Base-by-base conservation (phyloP, 495 filamentous ascomycete genomes). In the Letharia columbiana region DNA sequence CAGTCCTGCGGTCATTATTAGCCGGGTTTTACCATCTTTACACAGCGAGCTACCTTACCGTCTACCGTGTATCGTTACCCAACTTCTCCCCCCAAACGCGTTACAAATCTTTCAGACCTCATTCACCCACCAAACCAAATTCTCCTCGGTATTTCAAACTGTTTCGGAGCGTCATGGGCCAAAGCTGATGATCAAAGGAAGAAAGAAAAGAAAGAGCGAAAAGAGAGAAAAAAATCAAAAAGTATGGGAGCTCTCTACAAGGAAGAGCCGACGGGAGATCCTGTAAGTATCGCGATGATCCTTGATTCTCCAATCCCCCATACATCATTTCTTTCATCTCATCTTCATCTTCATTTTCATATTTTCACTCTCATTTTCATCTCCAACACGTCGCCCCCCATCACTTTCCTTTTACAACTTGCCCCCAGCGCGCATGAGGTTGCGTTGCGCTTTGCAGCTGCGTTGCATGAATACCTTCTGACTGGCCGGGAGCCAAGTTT, bases 241-340 rank as follows among this genome's bases (percentile, higher is more conserved):
- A 37, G 35, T 7, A 49, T 65, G 67, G 63, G 49, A 57, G 61
- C 41, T 61, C 50, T 52, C 41, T 70, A 65, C 65, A 70, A 70
- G 63, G 63, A 70, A 66, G 69, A 70, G 54, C 64, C 64, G 64
- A 60, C 66, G 42, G 68, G 66, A 45, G 66, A 68, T 67, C 66
- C 66, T 70, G 69, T 70, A 62, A 68, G 66, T 70, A 63, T 50
- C 57, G 50, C 64, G 18, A 39, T 61, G 40, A 65, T 57, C 50
- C 60, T 23, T 56, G 47, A 49, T 28, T 20, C 31, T 35, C 28
- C 23, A 54, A 39, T 33, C 37, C 47, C 44, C 45, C 28, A 42
- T 17, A 15, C 7, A 54, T 15, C 10, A 2, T 44, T 44, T 15
- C 4, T 15, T 10, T 44, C 12, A 4, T 15, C 41, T 44, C 13